Evolutionary conservation across 2,329 filamentous ascomycete species (phyloP), one percentile per base, ranked within the genome.

Genomic region (Penicillium sp.): DNA sequence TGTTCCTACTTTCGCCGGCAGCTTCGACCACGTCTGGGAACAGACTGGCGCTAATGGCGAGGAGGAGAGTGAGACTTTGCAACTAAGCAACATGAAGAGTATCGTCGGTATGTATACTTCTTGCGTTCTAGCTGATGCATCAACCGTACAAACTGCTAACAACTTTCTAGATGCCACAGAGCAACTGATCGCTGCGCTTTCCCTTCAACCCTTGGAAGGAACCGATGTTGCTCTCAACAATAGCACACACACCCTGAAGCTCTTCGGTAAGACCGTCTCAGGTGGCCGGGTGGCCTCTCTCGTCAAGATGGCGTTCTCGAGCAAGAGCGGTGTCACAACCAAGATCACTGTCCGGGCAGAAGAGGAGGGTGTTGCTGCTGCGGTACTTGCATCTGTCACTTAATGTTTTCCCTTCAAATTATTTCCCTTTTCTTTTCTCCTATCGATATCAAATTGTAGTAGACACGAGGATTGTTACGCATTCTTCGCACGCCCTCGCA

Each of bases 1-100:
- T 58, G 84, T 96, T 44, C 94, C 94, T 18, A 88, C 91, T 2
- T 99, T 96, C 74, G 92, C 92, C 16, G 90, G 92, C 72, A 96
- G 91, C 81, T 99, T 97, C 72, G 91, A 90, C 71, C 91, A 96
- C 68, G 85, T 97, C 44, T 99, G 93, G 93, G 91, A 96, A 74
- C 91, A 96, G 75, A 86, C 93, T 49, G 91, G 91, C 49, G 89
- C 90, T n/a, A 81, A 89, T 24, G 92, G 92, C 48, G 91, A 96
- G 69, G 90, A 96, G 71, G 89, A 90, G 4, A 90, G 90, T 60
- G 94, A 97, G 79, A 99, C 93, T 33, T 79, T 96, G 72, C 91
- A 93, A 75, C 81, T 97, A 62, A 87, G 87, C 67, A 89, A 89
- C 64, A 87, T 94, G 69, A 96, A 95, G 86, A 92, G 90, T 69